These are phyloP conservation scores for Pseudohalonectria lignicola DNA, from an alignment of 2,329 filamentous ascomycete species.

Conservation along the genomic window DNA sequence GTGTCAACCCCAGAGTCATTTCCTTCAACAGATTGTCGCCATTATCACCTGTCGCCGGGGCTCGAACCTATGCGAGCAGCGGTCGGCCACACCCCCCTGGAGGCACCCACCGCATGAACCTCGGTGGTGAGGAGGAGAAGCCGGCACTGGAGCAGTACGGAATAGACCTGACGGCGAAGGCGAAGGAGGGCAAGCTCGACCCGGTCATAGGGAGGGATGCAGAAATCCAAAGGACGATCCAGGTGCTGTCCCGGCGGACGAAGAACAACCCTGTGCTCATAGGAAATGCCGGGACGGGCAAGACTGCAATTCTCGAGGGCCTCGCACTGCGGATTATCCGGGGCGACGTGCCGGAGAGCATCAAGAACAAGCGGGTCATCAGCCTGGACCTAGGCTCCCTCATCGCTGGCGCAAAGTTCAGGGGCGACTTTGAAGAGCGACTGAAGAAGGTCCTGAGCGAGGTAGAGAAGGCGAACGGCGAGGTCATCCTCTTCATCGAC, in stretches of 20 bases:
- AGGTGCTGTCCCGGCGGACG: slow-evolving; percentile 81
- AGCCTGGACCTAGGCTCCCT: slow-evolving; percentile 81
- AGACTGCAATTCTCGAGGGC: slow-evolving; percentile 88
- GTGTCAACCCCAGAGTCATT: too few species aligned
- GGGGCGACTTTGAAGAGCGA: slow-evolving; percentile 92
- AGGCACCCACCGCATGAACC: slow-evolving; percentile 87
- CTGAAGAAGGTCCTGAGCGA: slow-evolving; percentile 86
- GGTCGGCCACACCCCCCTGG: slow-evolving; percentile 78
- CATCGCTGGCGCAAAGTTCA: slow-evolving; percentile 90
- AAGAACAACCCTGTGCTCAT: slow-evolving; percentile 98
- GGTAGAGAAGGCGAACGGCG: slow-evolving; percentile 77
- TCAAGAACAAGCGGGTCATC: slow-evolving; percentile 89
- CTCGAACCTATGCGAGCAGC: slow-evolving; percentile 50
- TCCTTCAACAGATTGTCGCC: too few species aligned
- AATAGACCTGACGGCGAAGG: slow-evolving; percentile 76
- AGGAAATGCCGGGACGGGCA: slow-evolving; percentile 81
- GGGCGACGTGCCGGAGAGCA: slow-evolving; percentile 89
- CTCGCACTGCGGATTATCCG: slow-evolving; percentile 80
- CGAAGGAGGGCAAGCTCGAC: slow-evolving; percentile 82
- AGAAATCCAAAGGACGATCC: slow-evolving; percentile 90
- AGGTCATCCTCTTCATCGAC: slow-evolving; percentile 90
- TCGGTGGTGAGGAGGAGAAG: slow-evolving; percentile 68
- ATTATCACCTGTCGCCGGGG: too few species aligned
- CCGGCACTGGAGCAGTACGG: slow-evolving; percentile 85
- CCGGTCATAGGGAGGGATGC: slow-evolving; percentile 88